phyloP scores from a whole-genome alignment of 2,329 filamentous ascomycete genomes.

The Ceratocystiopsis minuta region DNA sequence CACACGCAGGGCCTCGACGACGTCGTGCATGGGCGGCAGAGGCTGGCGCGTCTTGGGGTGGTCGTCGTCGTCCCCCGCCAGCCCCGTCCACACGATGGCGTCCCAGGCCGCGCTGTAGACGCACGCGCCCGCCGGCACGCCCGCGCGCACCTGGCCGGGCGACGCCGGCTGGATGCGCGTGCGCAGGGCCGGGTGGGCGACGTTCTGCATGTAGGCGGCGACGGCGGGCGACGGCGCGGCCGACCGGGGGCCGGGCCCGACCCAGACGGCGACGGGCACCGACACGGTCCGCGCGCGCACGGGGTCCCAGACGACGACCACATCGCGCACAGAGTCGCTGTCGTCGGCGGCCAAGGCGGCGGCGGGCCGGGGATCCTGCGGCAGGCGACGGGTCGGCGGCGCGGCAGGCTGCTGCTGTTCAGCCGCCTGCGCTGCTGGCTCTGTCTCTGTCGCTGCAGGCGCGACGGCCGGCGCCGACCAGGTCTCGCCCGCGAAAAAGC shows the following conservation, averaged over 20 bases:
- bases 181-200: slow-evolving; percentile 17
- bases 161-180: slow-evolving; percentile 25
- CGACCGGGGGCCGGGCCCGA: slow-evolving; percentile 18
- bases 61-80: slow-evolving; percentile 10
- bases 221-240: slow-evolving; percentile 18
- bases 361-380: slow-evolving; percentile 5
- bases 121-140: slow-evolving; percentile 26
- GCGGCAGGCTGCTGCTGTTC: no score
- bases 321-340: slow-evolving; percentile 11
- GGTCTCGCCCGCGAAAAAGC: slow-evolving; percentile 23
- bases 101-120: slow-evolving; percentile 36
- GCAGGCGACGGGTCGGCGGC: not conserved
- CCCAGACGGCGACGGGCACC: slow-evolving; percentile 26
- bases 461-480: slow-evolving; percentile 8
- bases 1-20: slow-evolving; percentile 22
- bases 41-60: slow-evolving; percentile 1
- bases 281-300: slow-evolving; percentile 2
- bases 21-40: slow-evolving; percentile 21
- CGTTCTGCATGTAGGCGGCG: slow-evolving; percentile 29
- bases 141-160: slow-evolving; percentile 30
- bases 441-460: not conserved
- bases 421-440: no score
- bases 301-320: slow-evolving; percentile 11
- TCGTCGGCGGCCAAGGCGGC: not conserved
- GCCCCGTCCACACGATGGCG: slow-evolving; percentile 21